Evolutionary conservation across 1,139 yeast genomes (phyloP), one percentile per base, ranked within the genome.

Genomic region (Saccharomyces hybrid): DNA sequence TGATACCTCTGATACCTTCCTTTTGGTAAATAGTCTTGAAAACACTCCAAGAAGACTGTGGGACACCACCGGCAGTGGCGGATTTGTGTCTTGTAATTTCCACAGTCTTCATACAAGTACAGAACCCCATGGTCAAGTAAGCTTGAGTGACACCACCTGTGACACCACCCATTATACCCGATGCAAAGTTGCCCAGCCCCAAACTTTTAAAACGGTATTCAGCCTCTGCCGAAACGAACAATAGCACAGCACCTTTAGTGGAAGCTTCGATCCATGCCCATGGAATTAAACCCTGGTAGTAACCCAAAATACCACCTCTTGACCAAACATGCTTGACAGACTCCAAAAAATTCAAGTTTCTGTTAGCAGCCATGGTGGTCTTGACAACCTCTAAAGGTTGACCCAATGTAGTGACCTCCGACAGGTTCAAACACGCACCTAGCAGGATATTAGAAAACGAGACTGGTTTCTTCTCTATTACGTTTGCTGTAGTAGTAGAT

Each of bases 261-360:
- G 96, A 87, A n/a, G 97, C 99, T 73, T 93, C 99, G 64, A 93
- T 87, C 97, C 98, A 91, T 2, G 98, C 99, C 99, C 99, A 93
- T 47, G 99, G 99, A 61, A 93, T 91, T 71, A 93, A 78, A 27
- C 99, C 99, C 71, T 93, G 99, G 75, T 91, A 93, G 74, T 91
- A 93, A 0, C 97, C 99, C 29, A 81, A 71, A 26, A 86, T 65
- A 53, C 98, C 99, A 59, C 99, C 99, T 68, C 99, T 84, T 27
- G 93, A 79, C 93, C 95, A 89, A 56, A 93, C 93, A 52, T 84
- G 78, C 59, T 78, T 78, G 52, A 85, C 78, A 27, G 97, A 88
- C 62, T 83, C 83, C 12, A 81, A 65, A 61, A 93, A 76, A 6
- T 84, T 71, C 58, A 93, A 77, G 47, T 78, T 75, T 70, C 99